Conservation (phyloP, 805 yeast species). For the Middelhovenomyces tepae region DNA sequence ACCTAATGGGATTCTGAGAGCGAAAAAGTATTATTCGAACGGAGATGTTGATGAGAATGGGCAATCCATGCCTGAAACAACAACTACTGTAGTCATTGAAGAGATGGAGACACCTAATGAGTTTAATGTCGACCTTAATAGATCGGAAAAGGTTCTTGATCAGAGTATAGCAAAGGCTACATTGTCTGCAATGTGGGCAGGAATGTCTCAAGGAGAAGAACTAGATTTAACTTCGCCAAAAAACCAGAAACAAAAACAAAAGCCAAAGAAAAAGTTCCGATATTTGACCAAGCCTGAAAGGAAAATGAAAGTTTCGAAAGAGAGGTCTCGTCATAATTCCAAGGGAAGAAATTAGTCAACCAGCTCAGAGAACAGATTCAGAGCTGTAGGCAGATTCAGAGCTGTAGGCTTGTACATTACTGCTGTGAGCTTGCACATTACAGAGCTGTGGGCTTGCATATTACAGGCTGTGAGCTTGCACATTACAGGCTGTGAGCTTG, state of each 20-base stretch:
- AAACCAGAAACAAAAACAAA: constrained; percentile 19
- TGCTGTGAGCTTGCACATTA: no score
- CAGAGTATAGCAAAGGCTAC: constrained; percentile 71
- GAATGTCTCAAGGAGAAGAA: constrained; percentile 14
- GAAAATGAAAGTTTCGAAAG: constrained; percentile 40
- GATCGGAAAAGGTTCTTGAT: constrained; percentile 61
- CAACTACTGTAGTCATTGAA: neutral
- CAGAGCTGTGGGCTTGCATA: no score
- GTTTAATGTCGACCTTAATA: constrained; percentile 57
- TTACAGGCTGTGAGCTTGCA: no score
- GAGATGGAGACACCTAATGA: constrained; percentile 36
- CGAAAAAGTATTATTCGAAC: constrained; percentile 34
- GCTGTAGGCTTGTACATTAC: no score
- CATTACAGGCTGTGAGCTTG: no score
- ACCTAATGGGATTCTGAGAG: constrained; percentile 37
- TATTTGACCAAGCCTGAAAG: constrained; percentile 79
- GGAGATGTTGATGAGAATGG: constrained; percentile 30
- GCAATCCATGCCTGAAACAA: neutral
- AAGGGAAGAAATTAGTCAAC: constrained; percentile 3
- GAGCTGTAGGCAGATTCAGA: constrained; percentile 2
- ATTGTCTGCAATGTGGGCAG: constrained; percentile 60
- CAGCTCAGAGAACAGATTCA: neutral
- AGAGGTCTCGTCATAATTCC: constrained; percentile 33
- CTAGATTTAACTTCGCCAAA: neutral
- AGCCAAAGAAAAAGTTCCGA: constrained; percentile 73